These are phyloP conservation scores for Plasmodium coatneyi DNA, from an alignment of 169 alveolate species.

Conservation along the genomic window DNA sequence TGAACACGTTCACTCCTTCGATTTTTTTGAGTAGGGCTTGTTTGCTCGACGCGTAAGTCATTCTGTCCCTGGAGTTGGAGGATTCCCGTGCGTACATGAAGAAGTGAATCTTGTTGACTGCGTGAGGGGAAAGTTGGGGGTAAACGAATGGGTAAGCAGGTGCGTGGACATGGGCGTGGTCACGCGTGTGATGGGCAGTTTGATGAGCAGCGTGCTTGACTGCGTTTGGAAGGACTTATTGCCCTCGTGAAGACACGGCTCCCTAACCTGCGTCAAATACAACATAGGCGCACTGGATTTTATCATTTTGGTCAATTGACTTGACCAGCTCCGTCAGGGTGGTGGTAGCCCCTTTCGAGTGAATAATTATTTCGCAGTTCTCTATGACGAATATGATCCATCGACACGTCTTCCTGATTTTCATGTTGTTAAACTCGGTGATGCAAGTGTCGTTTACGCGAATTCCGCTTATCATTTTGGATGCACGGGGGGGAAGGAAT, in stretches of 20 bases:
- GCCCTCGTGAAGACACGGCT: background rate
- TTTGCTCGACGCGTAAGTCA: constrained; percentile 85
- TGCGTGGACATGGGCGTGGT: background rate
- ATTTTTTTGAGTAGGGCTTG: constrained; percentile 83
- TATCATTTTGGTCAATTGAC: constrained; percentile 64
- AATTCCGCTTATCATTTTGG: constrained; percentile 86
- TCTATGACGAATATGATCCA: constrained; percentile 81
- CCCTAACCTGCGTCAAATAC: constrained; percentile 81
- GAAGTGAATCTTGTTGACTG: constrained; percentile 82
- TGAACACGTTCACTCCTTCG: constrained; percentile 81
- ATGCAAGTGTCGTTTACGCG: constrained; percentile 82
- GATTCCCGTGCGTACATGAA: constrained; percentile 84
- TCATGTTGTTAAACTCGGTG: constrained; percentile 81
- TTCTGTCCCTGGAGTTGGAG: constrained; percentile 83
- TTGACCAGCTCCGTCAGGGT: constrained; percentile 37
- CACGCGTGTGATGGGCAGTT: background rate
- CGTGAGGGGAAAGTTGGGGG: background rate
- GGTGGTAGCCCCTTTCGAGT: constrained; percentile 54
- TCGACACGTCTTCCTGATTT: constrained; percentile 79
- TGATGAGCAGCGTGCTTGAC: background rate
- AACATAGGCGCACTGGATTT: constrained; percentile 85
- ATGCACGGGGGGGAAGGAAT: background rate
- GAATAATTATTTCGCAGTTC: constrained; percentile 74
- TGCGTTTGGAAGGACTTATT: background rate
- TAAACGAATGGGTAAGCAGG: background rate